Percentiles rank a stretch among this genome's conserved stretches.
Evolutionary conservation across 192 early-diverging fungal species (phyloP).

Genomic region (Piromyces finnis): DNA sequence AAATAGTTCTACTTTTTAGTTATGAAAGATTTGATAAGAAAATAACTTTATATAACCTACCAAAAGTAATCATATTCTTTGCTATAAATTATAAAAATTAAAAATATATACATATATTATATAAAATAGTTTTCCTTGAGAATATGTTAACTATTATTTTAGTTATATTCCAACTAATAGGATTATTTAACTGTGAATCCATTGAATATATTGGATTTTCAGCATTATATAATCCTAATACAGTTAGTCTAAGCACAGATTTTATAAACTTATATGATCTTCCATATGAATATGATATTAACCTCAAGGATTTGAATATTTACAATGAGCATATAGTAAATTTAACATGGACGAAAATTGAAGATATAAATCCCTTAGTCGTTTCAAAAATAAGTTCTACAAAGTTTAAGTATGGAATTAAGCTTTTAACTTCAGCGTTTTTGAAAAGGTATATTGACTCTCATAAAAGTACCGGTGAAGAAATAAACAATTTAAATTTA

Average conservation of each 20-base stretch:
- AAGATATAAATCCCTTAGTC: neutral
- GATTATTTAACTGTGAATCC: neutral
- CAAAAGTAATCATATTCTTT: no score
- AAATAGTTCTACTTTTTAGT: no score
- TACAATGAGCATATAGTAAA: neutral
- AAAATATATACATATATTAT: no score
- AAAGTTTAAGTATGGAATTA: neutral
- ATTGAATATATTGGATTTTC: neutral
- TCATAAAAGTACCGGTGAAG: neutral
- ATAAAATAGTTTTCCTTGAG: no score
- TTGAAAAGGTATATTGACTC: neutral
- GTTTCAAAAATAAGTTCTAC: neutral
- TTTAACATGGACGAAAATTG: neutral
- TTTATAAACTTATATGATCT: neutral
- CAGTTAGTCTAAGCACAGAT: neutral
- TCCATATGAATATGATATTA: neutral
- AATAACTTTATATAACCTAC: no score
- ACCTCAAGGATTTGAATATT: neutral
- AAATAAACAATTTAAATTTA: neutral
- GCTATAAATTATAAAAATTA: no score
- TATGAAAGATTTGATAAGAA: no score
- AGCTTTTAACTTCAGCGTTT: neutral
- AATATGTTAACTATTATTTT: neutral
- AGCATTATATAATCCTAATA: neutral
- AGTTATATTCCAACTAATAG: neutral